phyloP scores from a whole-genome alignment of 352 stramenopile species.

The Phytophthora aleatoria region DNA sequence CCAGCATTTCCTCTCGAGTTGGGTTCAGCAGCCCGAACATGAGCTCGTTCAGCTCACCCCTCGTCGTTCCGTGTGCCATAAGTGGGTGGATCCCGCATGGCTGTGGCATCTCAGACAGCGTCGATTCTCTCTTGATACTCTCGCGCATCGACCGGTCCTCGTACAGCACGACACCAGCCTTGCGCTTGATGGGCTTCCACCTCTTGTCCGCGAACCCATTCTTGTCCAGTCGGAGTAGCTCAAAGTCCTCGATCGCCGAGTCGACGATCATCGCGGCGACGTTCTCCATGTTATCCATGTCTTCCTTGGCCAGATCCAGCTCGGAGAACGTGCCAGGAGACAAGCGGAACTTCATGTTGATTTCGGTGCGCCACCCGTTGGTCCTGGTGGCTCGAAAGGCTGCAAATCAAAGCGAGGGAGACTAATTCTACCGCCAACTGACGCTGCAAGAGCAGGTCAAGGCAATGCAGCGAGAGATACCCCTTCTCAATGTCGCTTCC shows the following conservation, averaged over 20 bases:
- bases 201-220: conserved; percentile 26
- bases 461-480: not conserved
- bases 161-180: conserved; percentile 38
- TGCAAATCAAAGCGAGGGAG: conserved; percentile 1
- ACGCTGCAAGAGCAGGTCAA: conserved; percentile 9
- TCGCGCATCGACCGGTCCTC: conserved; percentile 33
- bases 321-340: conserved; percentile 43
- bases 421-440: conserved; percentile 1
- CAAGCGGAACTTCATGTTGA: conserved; percentile 42
- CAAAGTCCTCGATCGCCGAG: conserved; percentile 36
- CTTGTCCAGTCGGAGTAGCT: conserved; percentile 24
- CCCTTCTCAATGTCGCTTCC: conserved; percentile 13
- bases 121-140: conserved; percentile 14
- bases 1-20: conserved; percentile 34
- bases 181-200: conserved; percentile 45
- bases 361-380: not conserved
- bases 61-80: conserved; percentile 43
- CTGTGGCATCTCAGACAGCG: conserved; percentile 5
- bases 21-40: conserved; percentile 44
- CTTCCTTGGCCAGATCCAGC: conserved; percentile 42
- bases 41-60: conserved; percentile 40
- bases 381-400: not conserved
- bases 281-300: conserved; percentile 45
- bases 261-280: conserved; percentile 40
- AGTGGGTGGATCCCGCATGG: conserved; percentile 29